phyloP scores from a whole-genome alignment of 495 filamentous ascomycete genomes.

The Aspergillus conjunctus region DNA sequence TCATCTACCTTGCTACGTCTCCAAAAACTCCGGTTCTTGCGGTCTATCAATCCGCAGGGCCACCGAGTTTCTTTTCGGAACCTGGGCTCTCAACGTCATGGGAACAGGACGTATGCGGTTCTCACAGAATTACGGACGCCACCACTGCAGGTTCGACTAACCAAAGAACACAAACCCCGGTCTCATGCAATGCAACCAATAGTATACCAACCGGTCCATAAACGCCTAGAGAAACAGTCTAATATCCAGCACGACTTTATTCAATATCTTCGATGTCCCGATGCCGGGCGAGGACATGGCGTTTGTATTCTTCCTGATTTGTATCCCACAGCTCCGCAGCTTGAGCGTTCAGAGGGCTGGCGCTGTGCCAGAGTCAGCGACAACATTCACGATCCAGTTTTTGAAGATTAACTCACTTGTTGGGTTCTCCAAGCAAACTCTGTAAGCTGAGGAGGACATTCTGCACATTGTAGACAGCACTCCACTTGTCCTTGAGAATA shows the following conservation, averaged over 20 bases:
- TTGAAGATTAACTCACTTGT: conserved; percentile 68
- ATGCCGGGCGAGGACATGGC: conserved; percentile 65
- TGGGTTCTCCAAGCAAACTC: conserved; percentile 93
- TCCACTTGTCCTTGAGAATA: conserved; percentile 99
- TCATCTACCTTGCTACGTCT: neutral
- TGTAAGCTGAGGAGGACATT: conserved; percentile 91
- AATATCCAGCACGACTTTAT: conserved; percentile 22
- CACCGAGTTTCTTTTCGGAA: neutral
- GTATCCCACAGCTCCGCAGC: conserved; percentile 96
- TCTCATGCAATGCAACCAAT: conserved; percentile 29
- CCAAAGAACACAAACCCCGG: conserved; percentile 24
- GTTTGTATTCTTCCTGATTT: conserved; percentile 84
- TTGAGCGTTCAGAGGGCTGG: conserved; percentile 93
- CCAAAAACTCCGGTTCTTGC: conserved; percentile 17
- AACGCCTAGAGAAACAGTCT: conserved; percentile 13
- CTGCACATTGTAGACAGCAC: conserved; percentile 90
- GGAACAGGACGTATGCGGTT: neutral
- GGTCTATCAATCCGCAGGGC: conserved; percentile 2
- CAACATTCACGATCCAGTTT: conserved; percentile 13
- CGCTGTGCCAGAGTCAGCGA: conserved; percentile 51
- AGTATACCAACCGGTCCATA: conserved; percentile 14
- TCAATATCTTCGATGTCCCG: conserved; percentile 61
- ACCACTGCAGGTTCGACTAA: conserved; percentile 4
- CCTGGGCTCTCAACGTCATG: neutral
- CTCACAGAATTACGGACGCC: conserved; percentile 2